Percentiles rank a stretch among this genome's conserved stretches.
Evolutionary conservation across 768 basidiomycete species (phyloP).

Genomic region (Tricholoma flavovirens): DNA sequence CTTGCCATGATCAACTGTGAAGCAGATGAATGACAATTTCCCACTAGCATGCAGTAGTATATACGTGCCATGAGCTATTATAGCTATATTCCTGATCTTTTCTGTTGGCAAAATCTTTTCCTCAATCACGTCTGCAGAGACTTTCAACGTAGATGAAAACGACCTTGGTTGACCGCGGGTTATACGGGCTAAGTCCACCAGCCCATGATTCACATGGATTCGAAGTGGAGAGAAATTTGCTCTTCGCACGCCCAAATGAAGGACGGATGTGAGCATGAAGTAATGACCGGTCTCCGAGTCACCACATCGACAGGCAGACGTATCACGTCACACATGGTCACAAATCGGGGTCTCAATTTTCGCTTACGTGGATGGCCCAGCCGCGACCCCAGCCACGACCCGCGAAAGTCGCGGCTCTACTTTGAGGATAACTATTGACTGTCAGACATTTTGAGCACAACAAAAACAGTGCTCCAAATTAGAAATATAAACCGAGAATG

Average conservation of each 20-base stretch:
- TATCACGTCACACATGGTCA: too few relatives aligned
- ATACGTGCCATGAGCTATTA: conserved; percentile 44
- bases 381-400: too few relatives aligned
- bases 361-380: too few relatives aligned
- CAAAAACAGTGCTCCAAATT: too few relatives aligned
- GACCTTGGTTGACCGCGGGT: not conserved
- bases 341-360: too few relatives aligned
- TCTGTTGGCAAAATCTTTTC: conserved; percentile 27
- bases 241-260: not conserved
- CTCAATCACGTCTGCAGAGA: conserved; percentile 20
- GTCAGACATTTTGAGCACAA: too few relatives aligned
- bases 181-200: not conserved
- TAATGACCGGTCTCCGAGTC: not conserved
- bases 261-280: not conserved
- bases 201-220: not conserved
- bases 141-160: conserved; percentile 11
- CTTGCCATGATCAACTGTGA: conserved; percentile 46
- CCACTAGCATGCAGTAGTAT: not conserved
- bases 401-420: too few relatives aligned
- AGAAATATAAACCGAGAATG: too few relatives aligned
- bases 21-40: not conserved
- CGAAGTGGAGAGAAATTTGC: not conserved
- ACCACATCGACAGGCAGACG: too few relatives aligned
- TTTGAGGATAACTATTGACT: too few relatives aligned
- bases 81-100: conserved; percentile 43